A percentile compares a stretch with the other conserved stretches of the same genome.
Evolutionary conservation across 129 eudicot genomes (phyloP).

Genomic region (Flaveria bidentis): DNA sequence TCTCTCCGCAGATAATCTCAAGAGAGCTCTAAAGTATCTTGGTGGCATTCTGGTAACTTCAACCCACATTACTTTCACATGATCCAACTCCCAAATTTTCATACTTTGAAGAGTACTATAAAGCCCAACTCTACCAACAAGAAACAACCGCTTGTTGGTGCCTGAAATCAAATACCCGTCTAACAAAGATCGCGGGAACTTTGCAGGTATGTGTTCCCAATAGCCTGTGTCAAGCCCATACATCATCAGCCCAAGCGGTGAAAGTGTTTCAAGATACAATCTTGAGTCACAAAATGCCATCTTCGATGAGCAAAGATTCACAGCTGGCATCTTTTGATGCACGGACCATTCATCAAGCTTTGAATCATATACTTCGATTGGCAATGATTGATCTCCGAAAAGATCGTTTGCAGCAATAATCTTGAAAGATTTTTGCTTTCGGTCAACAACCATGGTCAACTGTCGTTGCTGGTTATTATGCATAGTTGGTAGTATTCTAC

Average conservation of each 20-base stretch:
- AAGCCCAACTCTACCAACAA: slow-evolving; percentile 94
- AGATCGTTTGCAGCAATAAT: slow-evolving; percentile 90
- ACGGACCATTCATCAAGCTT: slow-evolving; percentile 70
- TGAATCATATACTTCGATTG: slow-evolving; percentile 91
- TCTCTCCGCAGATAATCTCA: slow-evolving; percentile 89
- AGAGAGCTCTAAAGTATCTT: slow-evolving; percentile 76
- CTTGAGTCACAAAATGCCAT: slow-evolving; percentile 96
- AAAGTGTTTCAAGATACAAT: slow-evolving; percentile 89
- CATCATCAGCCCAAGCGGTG: slow-evolving; percentile 97
- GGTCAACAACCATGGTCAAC: slow-evolving; percentile 83
- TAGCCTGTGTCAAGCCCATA: slow-evolving; percentile 79
- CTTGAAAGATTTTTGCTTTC: slow-evolving; percentile 71
- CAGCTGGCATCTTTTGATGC: slow-evolving; percentile 92
- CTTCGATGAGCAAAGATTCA: slow-evolving; percentile 85
- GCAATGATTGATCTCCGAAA: slow-evolving; percentile 77
- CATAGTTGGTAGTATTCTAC: slow-evolving; percentile 85
- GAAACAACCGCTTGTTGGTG: slow-evolving; percentile 69
- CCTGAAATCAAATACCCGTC: slow-evolving; percentile 94
- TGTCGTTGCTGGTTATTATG: slow-evolving; percentile 90
- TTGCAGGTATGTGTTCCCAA: slow-evolving; percentile 98
- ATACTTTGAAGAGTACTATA: slow-evolving; percentile 91
- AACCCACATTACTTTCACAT: slow-evolving; percentile 69
- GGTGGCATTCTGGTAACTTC: slow-evolving; percentile 97
- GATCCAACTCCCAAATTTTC: slow-evolving; percentile 99
- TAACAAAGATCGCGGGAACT: slow-evolving; percentile 85